Base-by-base conservation (phyloP, 495 filamentous ascomycete species). In the Oleoguttula mirabilis region DNA sequence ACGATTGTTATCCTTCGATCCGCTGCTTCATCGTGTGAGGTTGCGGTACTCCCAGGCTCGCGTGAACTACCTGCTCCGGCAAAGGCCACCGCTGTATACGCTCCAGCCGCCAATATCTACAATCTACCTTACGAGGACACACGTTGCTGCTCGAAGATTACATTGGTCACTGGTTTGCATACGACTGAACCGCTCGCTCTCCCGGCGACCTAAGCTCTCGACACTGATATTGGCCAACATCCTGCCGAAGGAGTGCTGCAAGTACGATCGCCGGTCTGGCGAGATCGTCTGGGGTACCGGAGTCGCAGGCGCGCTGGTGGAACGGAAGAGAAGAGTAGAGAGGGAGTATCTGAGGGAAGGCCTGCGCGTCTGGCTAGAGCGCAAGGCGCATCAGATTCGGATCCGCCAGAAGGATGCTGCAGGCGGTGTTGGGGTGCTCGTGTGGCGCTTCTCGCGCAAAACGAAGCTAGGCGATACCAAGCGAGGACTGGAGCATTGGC, bases 231-330 rank as follows among this genome's bases (percentile, higher is more conserved):
- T 32, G 10, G 42, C 35, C n/a, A 47, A 47, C 27, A 50, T 56
- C 16, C 39, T 56, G 15, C 54, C 54, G 8, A 44, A 43, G 19
- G 54, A 56, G 35, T 56, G 54, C 39, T 55, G 48, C 39, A 50
- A 35, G 25, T 43, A 33, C 19, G 49, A 49, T 32, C 28, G 37
- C 14, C 28, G 38, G 21, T 44, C 44, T 11, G 54, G 54, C 15
- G 54, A 56, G 39, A 32, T 50, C 4, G 35, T 47, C 2, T 49
- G 41, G 42, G 45, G 46, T 12, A 19, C 31, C 0, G 51, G 51
- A 19, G 40, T 57, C 8, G 49, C 51, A 10, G 43, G 47, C 2
- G 47, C 37, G 11, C 41, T 57, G 23, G 47, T 54, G 2, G 50
- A 50, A 36, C 42, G 47, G 16, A 51, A 47, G 34, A 39, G 47